Evolutionary conservation across 2,329 filamentous ascomycete genomes (phyloP).

Genomic region (Scolecobasidium constrictum): DNA sequence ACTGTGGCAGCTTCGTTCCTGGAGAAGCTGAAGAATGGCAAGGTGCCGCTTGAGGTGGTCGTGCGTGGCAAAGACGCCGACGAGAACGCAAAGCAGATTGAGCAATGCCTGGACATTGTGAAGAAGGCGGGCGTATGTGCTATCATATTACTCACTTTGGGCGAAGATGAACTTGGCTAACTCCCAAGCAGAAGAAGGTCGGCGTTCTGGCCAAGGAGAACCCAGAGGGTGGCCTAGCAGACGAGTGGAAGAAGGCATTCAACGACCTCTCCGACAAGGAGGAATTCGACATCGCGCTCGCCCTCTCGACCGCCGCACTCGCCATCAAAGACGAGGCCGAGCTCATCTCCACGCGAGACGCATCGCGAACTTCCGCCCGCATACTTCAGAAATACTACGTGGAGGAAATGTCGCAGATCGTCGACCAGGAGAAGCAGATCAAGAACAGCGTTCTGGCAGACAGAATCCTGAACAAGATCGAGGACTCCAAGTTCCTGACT

Average conservation of each 20-base stretch:
- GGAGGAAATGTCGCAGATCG: constrained; percentile 92
- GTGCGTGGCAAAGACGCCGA: constrained; percentile 85
- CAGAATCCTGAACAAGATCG: constrained; percentile 83
- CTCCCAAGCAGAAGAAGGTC: constrained; percentile 62
- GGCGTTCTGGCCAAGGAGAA: constrained; percentile 77
- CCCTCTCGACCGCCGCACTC: constrained; percentile 73
- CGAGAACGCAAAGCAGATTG: constrained; percentile 83
- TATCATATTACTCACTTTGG: background rate
- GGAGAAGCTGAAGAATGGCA: constrained; percentile 82
- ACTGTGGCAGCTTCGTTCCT: constrained; percentile 83
- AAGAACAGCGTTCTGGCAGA: constrained; percentile 79
- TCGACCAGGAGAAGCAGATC: constrained; percentile 95
- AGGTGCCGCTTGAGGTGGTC: constrained; percentile 83
- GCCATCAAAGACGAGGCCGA: constrained; percentile 93
- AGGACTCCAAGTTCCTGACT: constrained; percentile 90
- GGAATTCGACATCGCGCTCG: constrained; percentile 74
- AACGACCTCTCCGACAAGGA: constrained; percentile 69
- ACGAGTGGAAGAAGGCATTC: constrained; percentile 88
- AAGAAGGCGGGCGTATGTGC: constrained; percentile 70
- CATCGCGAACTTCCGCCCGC: constrained; percentile 86
- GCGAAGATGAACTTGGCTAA: background rate
- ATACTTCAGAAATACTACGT: constrained; percentile 95
- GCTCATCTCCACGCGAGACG: constrained; percentile 86
- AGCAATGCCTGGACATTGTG: constrained; percentile 73
- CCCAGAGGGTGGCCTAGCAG: constrained; percentile 78